Evolutionary conservation across 2,329 filamentous ascomycete genomes (phyloP).

Genomic region (Ophiostoma ulmi): DNA sequence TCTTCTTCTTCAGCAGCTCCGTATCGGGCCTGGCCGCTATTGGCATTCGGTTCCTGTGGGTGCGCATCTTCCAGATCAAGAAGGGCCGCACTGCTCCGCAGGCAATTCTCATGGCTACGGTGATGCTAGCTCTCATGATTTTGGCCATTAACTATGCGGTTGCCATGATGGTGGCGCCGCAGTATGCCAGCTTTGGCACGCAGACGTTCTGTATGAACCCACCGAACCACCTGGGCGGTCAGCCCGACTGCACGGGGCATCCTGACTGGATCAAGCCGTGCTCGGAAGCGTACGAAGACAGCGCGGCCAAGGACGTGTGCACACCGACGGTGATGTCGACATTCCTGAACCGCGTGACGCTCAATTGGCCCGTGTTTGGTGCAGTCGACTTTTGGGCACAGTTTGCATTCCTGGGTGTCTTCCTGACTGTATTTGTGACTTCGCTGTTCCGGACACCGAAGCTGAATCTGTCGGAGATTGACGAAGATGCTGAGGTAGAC

Average conservation of each 20-base stretch:
- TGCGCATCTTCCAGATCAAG: constrained; percentile 85
- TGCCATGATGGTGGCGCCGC: constrained; percentile 88
- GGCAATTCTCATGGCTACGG: constrained; percentile 82
- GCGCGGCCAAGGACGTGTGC: constrained; percentile 73
- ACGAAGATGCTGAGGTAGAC: constrained; percentile 83
- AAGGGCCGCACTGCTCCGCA: constrained; percentile 86
- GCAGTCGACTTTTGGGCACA: constrained; percentile 94
- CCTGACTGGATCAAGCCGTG: constrained; percentile 72
- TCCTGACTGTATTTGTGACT: constrained; percentile 73
- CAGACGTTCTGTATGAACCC: constrained; percentile 86
- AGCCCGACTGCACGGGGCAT: constrained; percentile 70
- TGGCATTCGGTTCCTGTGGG: constrained; percentile 94
- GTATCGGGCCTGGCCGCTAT: constrained; percentile 80
- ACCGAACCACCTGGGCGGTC: constrained; percentile 55
- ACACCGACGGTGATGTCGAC: constrained; percentile 88
- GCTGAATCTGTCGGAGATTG: constrained; percentile 69
- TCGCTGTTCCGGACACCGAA: constrained; percentile 75
- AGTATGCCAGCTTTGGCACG: constrained; percentile 89
- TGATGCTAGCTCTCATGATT: constrained; percentile 82
- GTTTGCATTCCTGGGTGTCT: constrained; percentile 81
- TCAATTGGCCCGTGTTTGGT: constrained; percentile 95
- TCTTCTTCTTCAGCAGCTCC: constrained; percentile 84
- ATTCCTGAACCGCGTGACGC: constrained; percentile 84
- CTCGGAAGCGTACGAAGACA: constrained; percentile 67
- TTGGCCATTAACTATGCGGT: constrained; percentile 90